Conservation (phyloP, 805 yeast species). For the Yamadazyma endophytica region DNA sequence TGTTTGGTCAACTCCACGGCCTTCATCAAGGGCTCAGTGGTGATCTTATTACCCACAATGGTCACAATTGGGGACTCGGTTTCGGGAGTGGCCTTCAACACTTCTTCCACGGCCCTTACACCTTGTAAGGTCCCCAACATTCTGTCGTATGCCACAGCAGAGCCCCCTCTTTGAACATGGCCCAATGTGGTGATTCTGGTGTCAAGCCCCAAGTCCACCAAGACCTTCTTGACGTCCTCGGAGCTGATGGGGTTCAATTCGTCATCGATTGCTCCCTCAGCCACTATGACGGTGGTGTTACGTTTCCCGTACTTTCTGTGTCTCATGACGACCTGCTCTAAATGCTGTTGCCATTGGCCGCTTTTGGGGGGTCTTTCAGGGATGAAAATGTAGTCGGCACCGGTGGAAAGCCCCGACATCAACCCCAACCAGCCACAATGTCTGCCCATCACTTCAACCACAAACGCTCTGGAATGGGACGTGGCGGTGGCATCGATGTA, state of each 20-base stretch:
- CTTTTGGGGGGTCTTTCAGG: constrained; percentile 74
- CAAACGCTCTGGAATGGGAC: constrained; percentile 80
- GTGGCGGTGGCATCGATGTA: constrained; percentile 82
- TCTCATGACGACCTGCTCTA: constrained; percentile 57
- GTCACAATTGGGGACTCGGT: constrained; percentile 82
- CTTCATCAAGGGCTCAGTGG: constrained; percentile 63
- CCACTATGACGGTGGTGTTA: constrained; percentile 75
- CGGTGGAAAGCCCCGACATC: constrained; percentile 75
- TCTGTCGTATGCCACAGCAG: constrained; percentile 73
- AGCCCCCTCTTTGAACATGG: constrained; percentile 82
- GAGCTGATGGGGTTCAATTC: constrained; percentile 66
- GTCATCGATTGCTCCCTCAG: constrained; percentile 77
- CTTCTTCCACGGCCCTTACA: constrained; percentile 76
- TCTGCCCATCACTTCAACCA: constrained; percentile 85
- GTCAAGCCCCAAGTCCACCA: constrained; percentile 67
- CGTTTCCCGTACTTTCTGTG: constrained; percentile 73
- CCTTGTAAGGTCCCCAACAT: constrained; percentile 74
- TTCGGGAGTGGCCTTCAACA: constrained; percentile 60
- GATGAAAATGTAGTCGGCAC: constrained; percentile 76
- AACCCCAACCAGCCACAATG: constrained; percentile 87
- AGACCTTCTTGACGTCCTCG: constrained; percentile 59
- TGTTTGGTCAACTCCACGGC: constrained; percentile 69
- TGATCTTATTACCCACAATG: constrained; percentile 65
- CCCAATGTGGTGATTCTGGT: constrained; percentile 76
- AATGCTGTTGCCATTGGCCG: constrained; percentile 61